These are phyloP conservation scores for Suzukiozyma palmioleophila DNA, from an alignment of 1,139 yeast species.

Conservation along the genomic window DNA sequence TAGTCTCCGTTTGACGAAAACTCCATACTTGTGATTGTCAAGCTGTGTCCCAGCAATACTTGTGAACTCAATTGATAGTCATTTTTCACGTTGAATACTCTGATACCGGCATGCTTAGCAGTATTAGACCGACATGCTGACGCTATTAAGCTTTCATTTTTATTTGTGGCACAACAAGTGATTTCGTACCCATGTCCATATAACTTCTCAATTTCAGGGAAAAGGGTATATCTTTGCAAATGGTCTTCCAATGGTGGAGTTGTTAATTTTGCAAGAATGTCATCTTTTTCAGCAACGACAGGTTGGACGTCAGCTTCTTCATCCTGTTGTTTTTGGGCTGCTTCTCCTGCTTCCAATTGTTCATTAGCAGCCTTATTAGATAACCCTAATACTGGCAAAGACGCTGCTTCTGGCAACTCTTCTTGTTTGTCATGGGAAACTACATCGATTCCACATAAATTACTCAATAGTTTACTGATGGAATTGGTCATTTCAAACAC, in stretches of 20 bases:
- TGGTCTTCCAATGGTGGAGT: constrained; percentile 85
- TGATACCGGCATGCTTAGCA: constrained; percentile 77
- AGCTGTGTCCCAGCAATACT: constrained; percentile 57
- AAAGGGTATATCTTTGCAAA: constrained; percentile 83
- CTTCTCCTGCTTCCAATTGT: constrained; percentile 40
- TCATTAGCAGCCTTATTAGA: constrained; percentile 81
- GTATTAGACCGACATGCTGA: constrained; percentile 91
- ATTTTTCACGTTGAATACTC: constrained; percentile 61
- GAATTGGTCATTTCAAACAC: constrained; percentile 88
- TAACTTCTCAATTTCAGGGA: constrained; percentile 92
- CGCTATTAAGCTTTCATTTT: constrained; percentile 64
- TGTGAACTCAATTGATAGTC: constrained; percentile 35
- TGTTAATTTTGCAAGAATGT: constrained; percentile 39
- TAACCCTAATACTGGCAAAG: constrained; percentile 88
- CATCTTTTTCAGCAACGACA: constrained; percentile 37
- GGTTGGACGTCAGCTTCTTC: constrained; percentile 35
- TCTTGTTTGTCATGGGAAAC: constrained; percentile 17
- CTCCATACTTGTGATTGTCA: constrained; percentile 79
- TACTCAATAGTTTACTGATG: constrained; percentile 58
- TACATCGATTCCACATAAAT: constrained; percentile 45
- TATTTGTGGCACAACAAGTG: constrained; percentile 69
- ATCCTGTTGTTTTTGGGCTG: constrained; percentile 31
- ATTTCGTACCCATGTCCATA: constrained; percentile 98
- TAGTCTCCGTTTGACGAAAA: constrained; percentile 71
- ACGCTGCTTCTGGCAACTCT: constrained; percentile 69